Percentiles rank a stretch among this genome's conserved stretches.
Conservation (phyloP, 2,329 filamentous ascomycete genomes). For the Metarhizium rileyi region DNA sequence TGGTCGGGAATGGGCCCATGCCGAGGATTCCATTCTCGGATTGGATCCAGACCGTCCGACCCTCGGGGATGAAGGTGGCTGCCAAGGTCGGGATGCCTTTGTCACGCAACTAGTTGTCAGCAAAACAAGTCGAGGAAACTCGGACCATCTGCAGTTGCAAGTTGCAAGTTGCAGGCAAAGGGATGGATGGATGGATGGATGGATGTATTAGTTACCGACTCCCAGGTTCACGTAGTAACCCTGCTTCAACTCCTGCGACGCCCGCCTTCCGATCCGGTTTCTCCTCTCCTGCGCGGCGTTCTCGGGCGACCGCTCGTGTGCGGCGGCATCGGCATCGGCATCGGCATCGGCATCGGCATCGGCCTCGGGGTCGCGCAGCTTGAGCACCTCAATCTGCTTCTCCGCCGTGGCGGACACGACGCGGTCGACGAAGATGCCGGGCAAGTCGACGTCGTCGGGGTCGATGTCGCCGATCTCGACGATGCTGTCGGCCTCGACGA, state of each 20-base stretch:
- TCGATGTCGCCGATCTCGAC: slow-evolving; percentile 65
- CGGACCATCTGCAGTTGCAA: not conserved
- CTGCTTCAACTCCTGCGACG: slow-evolving; percentile 71
- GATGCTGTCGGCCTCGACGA: slow-evolving; percentile 79
- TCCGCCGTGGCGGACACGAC: slow-evolving; percentile 64
- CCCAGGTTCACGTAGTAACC: slow-evolving; percentile 75
- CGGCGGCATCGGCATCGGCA: slow-evolving; percentile 22
- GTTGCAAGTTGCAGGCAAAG: not conserved
- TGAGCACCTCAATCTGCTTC: slow-evolving; percentile 65
- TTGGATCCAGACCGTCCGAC: slow-evolving; percentile 70
- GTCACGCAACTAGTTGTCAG: not conserved
- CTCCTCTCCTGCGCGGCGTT: slow-evolving; percentile 44
- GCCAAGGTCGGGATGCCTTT: slow-evolving; percentile 82
- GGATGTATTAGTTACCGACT: slow-evolving; percentile 43
- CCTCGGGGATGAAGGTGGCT: slow-evolving; percentile 60
- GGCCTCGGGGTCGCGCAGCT: slow-evolving; percentile 34
- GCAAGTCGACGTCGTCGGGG: slow-evolving; percentile 66
- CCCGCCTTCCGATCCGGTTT: slow-evolving; percentile 64
- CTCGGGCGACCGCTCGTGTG: slow-evolving; percentile 25
- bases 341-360: slow-evolving; percentile 22
- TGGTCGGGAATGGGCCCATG: slow-evolving; percentile 70
- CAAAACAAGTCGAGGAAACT: too few relatives aligned
- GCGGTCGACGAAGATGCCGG: slow-evolving; percentile 74
- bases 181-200: not conserved
- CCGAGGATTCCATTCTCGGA: slow-evolving; percentile 81